Percentiles rank a stretch among this genome's conserved stretches.
Evolutionary conservation across 208 protist genomes (phyloP).

Genomic region (Acanthamoeba healyi): DNA sequence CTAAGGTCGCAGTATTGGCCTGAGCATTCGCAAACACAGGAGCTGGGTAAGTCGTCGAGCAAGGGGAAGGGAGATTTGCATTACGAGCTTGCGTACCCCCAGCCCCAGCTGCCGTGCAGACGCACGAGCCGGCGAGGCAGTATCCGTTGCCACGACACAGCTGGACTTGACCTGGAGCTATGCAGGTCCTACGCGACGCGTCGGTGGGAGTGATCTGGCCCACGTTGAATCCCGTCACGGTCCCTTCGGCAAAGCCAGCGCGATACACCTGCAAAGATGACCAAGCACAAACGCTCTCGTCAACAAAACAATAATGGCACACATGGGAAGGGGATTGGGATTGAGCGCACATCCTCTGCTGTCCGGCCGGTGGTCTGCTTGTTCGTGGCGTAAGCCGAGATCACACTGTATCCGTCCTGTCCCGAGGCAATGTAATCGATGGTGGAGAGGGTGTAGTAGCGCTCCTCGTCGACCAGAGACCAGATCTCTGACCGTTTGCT

Average conservation of each 20-base stretch:
- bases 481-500: no score
- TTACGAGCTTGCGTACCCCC: background rate
- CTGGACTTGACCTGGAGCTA: background rate
- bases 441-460: conserved; percentile 15
- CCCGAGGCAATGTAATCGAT: background rate
- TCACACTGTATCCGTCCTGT: background rate
- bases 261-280: background rate
- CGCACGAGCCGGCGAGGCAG: background rate
- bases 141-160: background rate
- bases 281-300: no score
- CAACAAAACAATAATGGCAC: no score
- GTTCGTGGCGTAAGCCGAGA: background rate
- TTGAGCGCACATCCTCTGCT: no score
- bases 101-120: background rate
- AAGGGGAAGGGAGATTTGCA: background rate
- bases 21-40: background rate
- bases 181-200: background rate
- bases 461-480: conserved; percentile 19
- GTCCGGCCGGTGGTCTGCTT: background rate
- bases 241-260: background rate
- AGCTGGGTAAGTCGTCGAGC: no score
- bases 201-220: background rate
- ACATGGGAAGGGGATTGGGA: no score
- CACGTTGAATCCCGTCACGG: background rate
- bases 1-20: background rate